A percentile compares a stretch with the other conserved stretches of the same genome.
Conservation (phyloP, 805 yeast species). For the Barnettozyma pratensis region DNA sequence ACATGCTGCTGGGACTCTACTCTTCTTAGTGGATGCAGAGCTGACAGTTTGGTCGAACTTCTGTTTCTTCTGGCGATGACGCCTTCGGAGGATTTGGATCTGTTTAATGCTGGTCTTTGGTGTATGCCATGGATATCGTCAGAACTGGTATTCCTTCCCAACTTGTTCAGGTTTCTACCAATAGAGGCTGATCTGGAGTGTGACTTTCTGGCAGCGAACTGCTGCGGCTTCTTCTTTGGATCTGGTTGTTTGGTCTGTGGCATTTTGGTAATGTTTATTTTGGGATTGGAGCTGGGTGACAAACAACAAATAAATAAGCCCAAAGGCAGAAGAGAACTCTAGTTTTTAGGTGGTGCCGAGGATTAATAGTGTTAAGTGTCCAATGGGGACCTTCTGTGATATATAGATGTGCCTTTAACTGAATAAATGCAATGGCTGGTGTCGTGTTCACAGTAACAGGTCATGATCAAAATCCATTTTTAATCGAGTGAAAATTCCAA, state of each 20-base stretch:
- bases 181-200: conserved; percentile 23
- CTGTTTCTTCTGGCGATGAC: conserved; percentile 12
- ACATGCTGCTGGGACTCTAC: conserved; percentile 16
- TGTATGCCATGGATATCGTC: conserved; percentile 14
- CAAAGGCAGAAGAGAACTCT: background rate
- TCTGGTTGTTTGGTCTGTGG: conserved; percentile 7
- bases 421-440: too few species aligned
- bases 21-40: conserved; percentile 20
- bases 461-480: too few species aligned
- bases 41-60: conserved; percentile 19
- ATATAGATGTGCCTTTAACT: too few species aligned
- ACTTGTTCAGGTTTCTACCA: conserved; percentile 23
- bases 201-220: conserved; percentile 16
- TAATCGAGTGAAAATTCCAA: too few species aligned
- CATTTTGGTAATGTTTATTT: background rate
- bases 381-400: too few species aligned
- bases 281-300: background rate
- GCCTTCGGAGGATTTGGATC: conserved; percentile 24
- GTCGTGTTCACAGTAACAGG: too few species aligned
- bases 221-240: conserved; percentile 14
- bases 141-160: conserved; percentile 18
- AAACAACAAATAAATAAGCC: background rate
- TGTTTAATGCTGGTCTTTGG: conserved; percentile 19
- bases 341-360: background rate
- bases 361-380: too few species aligned